Conservation (phyloP, 2,329 filamentous ascomycete species). For the Aspergillus latus region DNA sequence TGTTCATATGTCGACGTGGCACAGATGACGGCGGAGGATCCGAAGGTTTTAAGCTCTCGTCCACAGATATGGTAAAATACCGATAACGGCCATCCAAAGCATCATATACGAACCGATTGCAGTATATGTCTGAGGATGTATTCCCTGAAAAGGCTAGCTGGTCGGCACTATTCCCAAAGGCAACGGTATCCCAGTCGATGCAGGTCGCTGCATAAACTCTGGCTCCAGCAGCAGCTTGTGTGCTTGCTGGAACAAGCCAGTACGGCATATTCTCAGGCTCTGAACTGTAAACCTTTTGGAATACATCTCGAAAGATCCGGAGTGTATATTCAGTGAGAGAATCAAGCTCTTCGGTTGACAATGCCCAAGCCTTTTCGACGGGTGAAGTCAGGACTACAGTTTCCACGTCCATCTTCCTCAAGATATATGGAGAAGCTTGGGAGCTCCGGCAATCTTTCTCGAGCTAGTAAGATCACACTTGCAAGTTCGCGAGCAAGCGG, state of each 20-base stretch:
- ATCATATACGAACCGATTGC: conserved; percentile 57
- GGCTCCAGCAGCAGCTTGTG: conserved; percentile 9
- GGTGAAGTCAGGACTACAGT: conserved; percentile 58
- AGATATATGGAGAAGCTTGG: conserved; percentile 72
- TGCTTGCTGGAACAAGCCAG: conserved; percentile 67
- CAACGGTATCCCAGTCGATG: conserved; percentile 48
- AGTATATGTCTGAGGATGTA: conserved; percentile 42
- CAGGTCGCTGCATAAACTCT: conserved; percentile 15
- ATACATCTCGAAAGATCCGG: conserved; percentile 75
- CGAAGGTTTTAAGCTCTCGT: conserved; percentile 32
- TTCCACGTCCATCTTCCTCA: conserved; percentile 58
- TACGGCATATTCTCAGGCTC: conserved; percentile 70
- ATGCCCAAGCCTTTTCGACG: conserved; percentile 36
- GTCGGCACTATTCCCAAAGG: conserved; percentile 39
- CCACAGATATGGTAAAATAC: conserved; percentile 52
- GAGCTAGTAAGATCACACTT: conserved; percentile 70
- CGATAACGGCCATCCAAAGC: conserved; percentile 58
- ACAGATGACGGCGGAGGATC: conserved; percentile 36
- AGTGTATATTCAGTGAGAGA: conserved; percentile 72
- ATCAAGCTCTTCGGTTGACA: conserved; percentile 48
- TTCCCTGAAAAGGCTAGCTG: conserved; percentile 49
- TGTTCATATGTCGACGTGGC: conserved; percentile 52
- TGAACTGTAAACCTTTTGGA: conserved; percentile 79
- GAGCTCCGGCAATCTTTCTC: conserved; percentile 62
- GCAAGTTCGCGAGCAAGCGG: conserved; percentile 60